Conservation (phyloP, 2,329 filamentous ascomycete genomes). For the Diplodia sapinea region DNA sequence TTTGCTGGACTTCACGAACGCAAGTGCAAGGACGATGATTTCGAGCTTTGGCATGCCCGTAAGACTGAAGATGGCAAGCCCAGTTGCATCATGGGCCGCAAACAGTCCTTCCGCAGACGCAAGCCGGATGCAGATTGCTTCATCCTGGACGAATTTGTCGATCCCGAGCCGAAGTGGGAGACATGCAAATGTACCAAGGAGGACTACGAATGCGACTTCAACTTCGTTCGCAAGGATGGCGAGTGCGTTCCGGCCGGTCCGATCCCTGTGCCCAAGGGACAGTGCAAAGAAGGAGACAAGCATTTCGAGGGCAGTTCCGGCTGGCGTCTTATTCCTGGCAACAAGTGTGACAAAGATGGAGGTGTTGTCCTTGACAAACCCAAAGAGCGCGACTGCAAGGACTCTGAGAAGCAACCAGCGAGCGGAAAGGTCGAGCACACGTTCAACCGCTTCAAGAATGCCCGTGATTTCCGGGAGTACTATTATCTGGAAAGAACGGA, state of each 20-base stretch:
- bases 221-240: conserved; percentile 74
- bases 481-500: conserved; percentile 82
- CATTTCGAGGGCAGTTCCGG: conserved; percentile 86
- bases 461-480: conserved; percentile 58
- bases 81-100: conserved; percentile 94
- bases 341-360: conserved; percentile 51
- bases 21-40: conserved; percentile 76
- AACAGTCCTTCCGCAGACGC: conserved; percentile 81
- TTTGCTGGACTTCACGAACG: conserved; percentile 81
- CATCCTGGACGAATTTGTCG: conserved; percentile 82
- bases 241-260: conserved; percentile 70
- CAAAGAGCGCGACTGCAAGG: conserved; percentile 76
- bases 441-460: conserved; percentile 67
- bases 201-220: conserved; percentile 97
- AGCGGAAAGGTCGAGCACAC: conserved; percentile 70
- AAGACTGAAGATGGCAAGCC: conserved; percentile 79
- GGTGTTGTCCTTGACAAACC: conserved; percentile 52
- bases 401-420: conserved; percentile 61
- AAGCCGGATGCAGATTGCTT: conserved; percentile 91
- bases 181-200: conserved; percentile 79
- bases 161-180: conserved; percentile 71
- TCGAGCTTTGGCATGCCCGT: conserved; percentile 88
- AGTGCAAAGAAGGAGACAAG: conserved; percentile 73
- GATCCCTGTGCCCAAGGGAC: conserved; percentile 70
- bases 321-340: conserved; percentile 83